Conservation (phyloP, 768 basidiomycete species). For the Cystofilobasidium bisporidii region DNA sequence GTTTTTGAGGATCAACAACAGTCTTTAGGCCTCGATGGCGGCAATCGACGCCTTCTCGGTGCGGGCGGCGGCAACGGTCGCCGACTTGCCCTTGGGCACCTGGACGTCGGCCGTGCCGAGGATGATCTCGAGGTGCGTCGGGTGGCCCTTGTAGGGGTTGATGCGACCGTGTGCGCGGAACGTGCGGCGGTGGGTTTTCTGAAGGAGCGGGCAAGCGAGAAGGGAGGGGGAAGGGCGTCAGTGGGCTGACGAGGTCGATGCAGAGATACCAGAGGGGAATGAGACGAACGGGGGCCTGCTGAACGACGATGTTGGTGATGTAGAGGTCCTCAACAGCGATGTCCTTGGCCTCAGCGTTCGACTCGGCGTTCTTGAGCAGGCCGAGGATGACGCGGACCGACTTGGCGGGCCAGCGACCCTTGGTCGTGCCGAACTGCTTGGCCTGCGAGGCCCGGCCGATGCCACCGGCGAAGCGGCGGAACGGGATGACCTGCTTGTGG, state of each 20-base stretch:
- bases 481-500: constrained; percentile 94
- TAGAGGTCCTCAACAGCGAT: constrained; percentile 80
- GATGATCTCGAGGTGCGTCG: constrained; percentile 85
- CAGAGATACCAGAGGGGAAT: neutral
- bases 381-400: constrained; percentile 89
- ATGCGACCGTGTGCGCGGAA: constrained; percentile 58
- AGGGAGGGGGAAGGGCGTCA: neutral
- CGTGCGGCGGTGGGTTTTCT: constrained; percentile 98
- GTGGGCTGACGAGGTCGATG: neutral
- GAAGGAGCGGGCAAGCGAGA: no score
- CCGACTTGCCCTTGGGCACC: constrained; percentile 77
- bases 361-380: constrained; percentile 95
- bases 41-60: constrained; percentile 15
- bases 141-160: constrained; percentile 98
- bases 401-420: constrained; percentile 99
- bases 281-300: constrained; percentile 85
- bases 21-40: constrained; percentile 23
- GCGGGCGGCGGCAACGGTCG: neutral
- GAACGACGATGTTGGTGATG: constrained; percentile 95
- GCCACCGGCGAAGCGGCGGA: constrained; percentile 89
- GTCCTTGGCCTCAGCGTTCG: constrained; percentile 97
- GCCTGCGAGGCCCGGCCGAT: constrained; percentile 91
- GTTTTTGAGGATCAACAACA: neutral
- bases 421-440: constrained; percentile 91
- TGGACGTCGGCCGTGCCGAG: constrained; percentile 66